Evolutionary conservation across 176 grass and related monocot species (phyloP), one percentile per base, ranked within the genome.

Genomic region (Rhipidocladum racemiflorum): DNA sequence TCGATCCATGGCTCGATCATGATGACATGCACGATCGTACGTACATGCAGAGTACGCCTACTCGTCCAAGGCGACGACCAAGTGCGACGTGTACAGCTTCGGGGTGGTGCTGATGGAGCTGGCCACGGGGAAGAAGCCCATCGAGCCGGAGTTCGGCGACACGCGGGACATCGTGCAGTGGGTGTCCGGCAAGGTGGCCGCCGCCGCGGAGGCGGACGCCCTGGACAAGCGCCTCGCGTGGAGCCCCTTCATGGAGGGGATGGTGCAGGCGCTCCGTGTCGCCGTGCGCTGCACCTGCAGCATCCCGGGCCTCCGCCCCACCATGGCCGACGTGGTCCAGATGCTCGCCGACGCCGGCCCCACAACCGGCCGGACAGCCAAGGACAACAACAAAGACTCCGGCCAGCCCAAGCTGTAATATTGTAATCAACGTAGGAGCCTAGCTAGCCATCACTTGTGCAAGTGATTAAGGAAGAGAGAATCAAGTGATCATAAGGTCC

Each of bases 311-410:
- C 72, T 91, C 2, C 96, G 96, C 29, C 96, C 92, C 4, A 76
- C 92, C 79, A 99, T 99, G 96, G 94, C 90, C 82, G 96, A 99
- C 74, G 96, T 99, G 39, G 87, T 99, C 3, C 96, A 93, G 87
- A 90, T 95, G 81, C 88, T 99, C 43, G 85, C 86, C 15, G 96
- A 95, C 69, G 87, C 77, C 0, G 87, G 82, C 0, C 92, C 89
- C 6, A 39, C 75, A 45, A 70, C 74, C 65, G 45, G n/a, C 21
- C 83, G 81, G 24, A 56, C 81, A 0, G 56, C 88, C 51, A 90
- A 90, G 73, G 50, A 81, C 63, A 29, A 11, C 17, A 84, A 11
- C 17, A 84, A 79, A 9, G 34, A 66, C 4, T 28, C 69, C 60
- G 66, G 67, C 14, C 38, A 78, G 57, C 80, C 12, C 34, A 84